phyloP scores from a whole-genome alignment of 768 basidiomycete genomes.

The Coprinopsis strossmayeri region DNA sequence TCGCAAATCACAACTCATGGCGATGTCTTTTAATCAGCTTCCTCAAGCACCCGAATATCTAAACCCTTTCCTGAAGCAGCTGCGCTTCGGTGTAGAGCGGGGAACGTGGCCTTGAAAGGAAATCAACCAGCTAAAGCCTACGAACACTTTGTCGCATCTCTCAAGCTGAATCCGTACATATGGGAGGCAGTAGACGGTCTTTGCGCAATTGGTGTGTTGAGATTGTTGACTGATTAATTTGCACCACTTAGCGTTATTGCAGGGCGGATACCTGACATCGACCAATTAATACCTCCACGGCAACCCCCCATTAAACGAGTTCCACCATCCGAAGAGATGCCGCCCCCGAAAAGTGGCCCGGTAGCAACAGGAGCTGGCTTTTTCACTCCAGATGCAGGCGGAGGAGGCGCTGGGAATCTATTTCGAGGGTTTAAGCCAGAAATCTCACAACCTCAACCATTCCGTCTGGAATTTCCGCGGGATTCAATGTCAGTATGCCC shows the following conservation, averaged over 20 bases:
- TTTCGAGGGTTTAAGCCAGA: constrained; percentile 54
- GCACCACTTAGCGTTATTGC: constrained; percentile 13
- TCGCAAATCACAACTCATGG: neutral
- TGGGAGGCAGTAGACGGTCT: constrained; percentile 94
- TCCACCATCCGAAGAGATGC: constrained; percentile 46
- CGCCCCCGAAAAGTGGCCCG: constrained; percentile 38
- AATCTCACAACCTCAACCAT: constrained; percentile 41
- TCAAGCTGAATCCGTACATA: constrained; percentile 68
- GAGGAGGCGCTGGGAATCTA: constrained; percentile 47
- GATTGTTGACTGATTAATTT: constrained; percentile 6
- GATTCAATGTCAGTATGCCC: constrained; percentile 53
- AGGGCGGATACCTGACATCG: constrained; percentile 70
- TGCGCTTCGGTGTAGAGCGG: constrained; percentile 69
- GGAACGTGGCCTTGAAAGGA: constrained; percentile 69
- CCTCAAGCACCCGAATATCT: constrained; percentile 46
- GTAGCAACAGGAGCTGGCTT: constrained; percentile 63
- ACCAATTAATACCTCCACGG: constrained; percentile 65
- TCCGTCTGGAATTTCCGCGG: constrained; percentile 54
- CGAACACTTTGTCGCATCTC: constrained; percentile 61
- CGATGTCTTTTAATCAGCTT: constrained; percentile 32
- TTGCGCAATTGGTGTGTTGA: constrained; percentile 64
- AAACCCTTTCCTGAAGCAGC: constrained; percentile 66
- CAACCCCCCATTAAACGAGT: constrained; percentile 41
- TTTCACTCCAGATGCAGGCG: constrained; percentile 58
- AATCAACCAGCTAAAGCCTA: constrained; percentile 73